A percentile compares a stretch with the other conserved stretches of the same genome.
phyloP scores from a whole-genome alignment of 768 basidiomycete genomes.

The Russula emetica region DNA sequence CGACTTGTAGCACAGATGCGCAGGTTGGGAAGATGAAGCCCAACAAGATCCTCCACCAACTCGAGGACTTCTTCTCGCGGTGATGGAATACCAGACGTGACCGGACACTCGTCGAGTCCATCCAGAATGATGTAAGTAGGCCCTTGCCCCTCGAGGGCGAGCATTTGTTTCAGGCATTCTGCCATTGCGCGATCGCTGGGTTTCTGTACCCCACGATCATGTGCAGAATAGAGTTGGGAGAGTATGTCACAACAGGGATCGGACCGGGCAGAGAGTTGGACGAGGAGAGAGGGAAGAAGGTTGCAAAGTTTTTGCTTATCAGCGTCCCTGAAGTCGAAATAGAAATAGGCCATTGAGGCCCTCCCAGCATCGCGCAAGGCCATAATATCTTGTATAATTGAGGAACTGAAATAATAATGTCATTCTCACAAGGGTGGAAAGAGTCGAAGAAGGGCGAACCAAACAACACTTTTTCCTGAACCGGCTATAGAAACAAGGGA shows the following conservation, averaged over 20 bases:
- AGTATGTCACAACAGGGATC: not conserved
- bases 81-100: not conserved
- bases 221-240: not conserved
- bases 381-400: not conserved
- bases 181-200: not conserved
- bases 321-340: not conserved
- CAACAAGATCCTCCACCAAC: not conserved
- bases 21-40: not conserved
- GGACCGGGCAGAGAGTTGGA: not conserved
- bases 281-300: conserved; percentile 1
- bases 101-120: conserved; percentile 6
- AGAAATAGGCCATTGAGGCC: conserved; percentile 5
- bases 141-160: not conserved
- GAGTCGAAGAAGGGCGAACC: conserved; percentile 1
- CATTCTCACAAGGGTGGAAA: not conserved
- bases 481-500: not conserved
- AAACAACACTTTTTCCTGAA: conserved; percentile 6
- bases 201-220: not conserved
- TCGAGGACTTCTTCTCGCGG: not conserved
- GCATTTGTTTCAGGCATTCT: conserved; percentile 6
- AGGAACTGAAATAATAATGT: not conserved
- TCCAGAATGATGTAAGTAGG: conserved; percentile 3
- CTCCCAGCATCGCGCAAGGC: not conserved
- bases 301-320: not conserved
- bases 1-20: conserved; percentile 1